Base-by-base conservation (phyloP, 1,284 basidiomycete genomes). In the Malassezia yamatoensis region DNA sequence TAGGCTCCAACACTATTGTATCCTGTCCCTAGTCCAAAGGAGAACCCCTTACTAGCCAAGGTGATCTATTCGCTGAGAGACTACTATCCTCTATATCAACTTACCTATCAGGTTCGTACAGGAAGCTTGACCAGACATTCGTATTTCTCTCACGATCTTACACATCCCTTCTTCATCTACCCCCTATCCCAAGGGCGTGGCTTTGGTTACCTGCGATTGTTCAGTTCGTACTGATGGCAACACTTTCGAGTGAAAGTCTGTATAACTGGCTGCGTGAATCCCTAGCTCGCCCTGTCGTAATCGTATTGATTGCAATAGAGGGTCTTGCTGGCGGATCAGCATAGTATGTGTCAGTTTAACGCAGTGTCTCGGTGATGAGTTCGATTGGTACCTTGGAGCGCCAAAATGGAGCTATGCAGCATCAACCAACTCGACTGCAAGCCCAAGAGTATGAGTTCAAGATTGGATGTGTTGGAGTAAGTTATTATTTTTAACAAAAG, bases 71-170 rank as follows among this genome's bases (percentile, higher is more conserved):
- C 83, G 1, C 81, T 93, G 33, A 80, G 88, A 34, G 93, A 98
- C 72, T 98, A 93, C 74, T 96, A 96, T 75, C 90, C 91, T 6
- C 93, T 72, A 4, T 76, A 67, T 54, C 75, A 76, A 54, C 63
- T 76, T 1, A 63, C 73, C 21, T 77, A 76, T 54, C 76, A 45
- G 43, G 43, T 45, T 29, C 24, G 34, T 32, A 21, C 20, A 1
- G 5, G 20, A 13, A 11, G 7, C 10, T 11, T 24, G 6, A 29
- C 43, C 43, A 98, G 79, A 83, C 86, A 13, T 90, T 90, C 44
- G 93, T 98, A 45, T 98, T 98, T 78, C 74, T 96, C 58, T 96
- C 91, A 1, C 86, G 94, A 3, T 94, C 90, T 0, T 87, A 89
- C 4, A 86, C 94, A 49, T 88, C 89, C 0, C 64, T 78, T 43